Conservation (phyloP, 2,329 filamentous ascomycete genomes). For the Aspergillus sp. region DNA sequence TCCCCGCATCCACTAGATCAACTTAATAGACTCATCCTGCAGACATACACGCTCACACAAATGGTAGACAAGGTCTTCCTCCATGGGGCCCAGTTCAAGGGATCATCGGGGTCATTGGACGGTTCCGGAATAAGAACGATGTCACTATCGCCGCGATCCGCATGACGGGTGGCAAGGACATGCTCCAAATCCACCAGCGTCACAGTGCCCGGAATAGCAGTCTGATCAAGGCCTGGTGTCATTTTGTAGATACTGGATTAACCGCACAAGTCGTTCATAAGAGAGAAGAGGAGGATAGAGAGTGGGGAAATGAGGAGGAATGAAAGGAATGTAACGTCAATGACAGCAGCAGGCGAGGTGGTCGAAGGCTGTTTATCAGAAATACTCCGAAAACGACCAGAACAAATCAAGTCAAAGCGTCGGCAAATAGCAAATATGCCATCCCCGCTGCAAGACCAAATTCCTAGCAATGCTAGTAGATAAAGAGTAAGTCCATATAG, state of each 20-base stretch:
- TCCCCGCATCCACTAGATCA: too few relatives aligned
- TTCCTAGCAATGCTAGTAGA: too few relatives aligned
- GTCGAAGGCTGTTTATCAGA: constrained; percentile 1
- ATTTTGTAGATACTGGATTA: constrained; percentile 18
- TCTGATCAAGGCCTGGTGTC: constrained; percentile 30
- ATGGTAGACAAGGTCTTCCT: constrained; percentile 47
- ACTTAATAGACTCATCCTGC: background rate
- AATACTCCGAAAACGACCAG: constrained; percentile 7
- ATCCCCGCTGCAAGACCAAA: background rate
- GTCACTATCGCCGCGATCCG: constrained; percentile 33
- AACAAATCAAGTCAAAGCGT: background rate
- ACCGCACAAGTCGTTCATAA: background rate
- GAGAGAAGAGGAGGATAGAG: background rate
- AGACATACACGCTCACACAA: constrained; percentile 44
- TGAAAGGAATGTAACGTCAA: background rate
- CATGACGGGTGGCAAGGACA: constrained; percentile 35
- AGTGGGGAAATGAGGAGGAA: background rate
- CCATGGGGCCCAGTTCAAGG: constrained; percentile 49
- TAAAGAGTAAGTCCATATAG: too few relatives aligned
- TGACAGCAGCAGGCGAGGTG: background rate
- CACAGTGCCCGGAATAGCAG: constrained; percentile 47
- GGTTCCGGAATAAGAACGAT: constrained; percentile 49
- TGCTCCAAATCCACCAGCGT: constrained; percentile 46
- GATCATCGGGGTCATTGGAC: constrained; percentile 50
- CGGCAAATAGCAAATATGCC: background rate